A percentile compares a stretch with the other conserved stretches of the same genome.
Conservation (phyloP, 2,329 filamentous ascomycete species). For the Alternaria burnsii region DNA sequence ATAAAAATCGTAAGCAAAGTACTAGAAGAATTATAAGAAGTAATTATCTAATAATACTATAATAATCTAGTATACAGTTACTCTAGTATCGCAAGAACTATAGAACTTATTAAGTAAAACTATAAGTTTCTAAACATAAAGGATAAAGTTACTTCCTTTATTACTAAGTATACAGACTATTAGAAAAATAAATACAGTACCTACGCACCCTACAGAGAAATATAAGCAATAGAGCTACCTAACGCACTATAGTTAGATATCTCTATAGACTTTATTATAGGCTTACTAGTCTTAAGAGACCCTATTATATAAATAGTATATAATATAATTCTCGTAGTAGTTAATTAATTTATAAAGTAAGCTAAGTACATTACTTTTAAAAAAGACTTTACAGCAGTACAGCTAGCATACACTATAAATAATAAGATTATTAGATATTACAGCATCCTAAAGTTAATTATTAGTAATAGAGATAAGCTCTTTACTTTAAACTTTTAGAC, state of each 20-base stretch:
- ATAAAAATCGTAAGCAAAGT: too few relatives aligned
- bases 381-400: neutral
- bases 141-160: conserved; percentile 9
- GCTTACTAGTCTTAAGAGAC: conserved; percentile 6
- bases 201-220: conserved; percentile 10
- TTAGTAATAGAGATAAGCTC: conserved; percentile 11
- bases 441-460: conserved; percentile 3
- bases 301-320: conserved; percentile 1
- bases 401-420: neutral
- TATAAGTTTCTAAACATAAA: conserved; percentile 11
- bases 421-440: neutral
- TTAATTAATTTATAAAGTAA: conserved; percentile 1
- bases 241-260: conserved; percentile 12
- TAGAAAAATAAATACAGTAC: conserved; percentile 19
- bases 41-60: too few relatives aligned
- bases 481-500: conserved; percentile 8
- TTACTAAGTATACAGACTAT: conserved; percentile 9
- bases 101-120: conserved; percentile 10
- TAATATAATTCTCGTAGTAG: conserved; percentile 9
- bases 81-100: too few relatives aligned
- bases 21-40: too few relatives aligned
- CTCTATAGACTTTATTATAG: conserved; percentile 17
- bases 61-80: too few relatives aligned
- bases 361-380: too few relatives aligned
- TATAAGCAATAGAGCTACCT: conserved; percentile 13